Base-by-base conservation (phyloP, 1,284 basidiomycete genomes). In the Ganoderma meredithae region DNA sequence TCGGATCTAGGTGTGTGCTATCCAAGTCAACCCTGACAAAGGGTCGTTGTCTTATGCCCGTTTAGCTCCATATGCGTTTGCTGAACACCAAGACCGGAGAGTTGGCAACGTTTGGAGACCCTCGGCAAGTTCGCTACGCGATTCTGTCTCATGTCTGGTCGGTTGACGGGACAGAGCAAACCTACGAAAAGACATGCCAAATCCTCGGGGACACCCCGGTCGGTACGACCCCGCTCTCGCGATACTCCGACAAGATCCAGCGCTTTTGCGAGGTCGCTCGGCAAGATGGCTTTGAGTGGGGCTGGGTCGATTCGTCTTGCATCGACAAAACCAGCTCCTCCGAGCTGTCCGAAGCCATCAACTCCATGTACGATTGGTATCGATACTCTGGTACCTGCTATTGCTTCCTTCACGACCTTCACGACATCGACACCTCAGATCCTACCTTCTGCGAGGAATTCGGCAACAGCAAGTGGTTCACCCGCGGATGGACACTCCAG, bases 241-340 rank as follows among this genome's bases (percentile, higher is more conserved):
- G 55, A 22, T 58, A 58, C 33, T 58, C 55, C 19, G 33, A 39
- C 2, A 66, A 66, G 41, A 55, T 66, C 36, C 27, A 31, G 40
- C 49, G 43, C 6, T 66, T 62, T 41, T 62, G 65, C 60, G 52
- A 66, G 52, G 25, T 59, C 27, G 65, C 65, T 22, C 40, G 12
- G 39, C 17, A 62, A 15, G 60, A 66, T 27, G 60, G 53, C 9
- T 66, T 66, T 31, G 53, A 62, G 12, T 55, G 53, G 25, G 60
- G 25, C n/a, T 66, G 65, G 65, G 53, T 39, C n/a, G 60, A 58
- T 27, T 61, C 59, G 6, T 27, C n/a, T 22, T 67, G 62, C 60
- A 61, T 68, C 8, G 65, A 59, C 31, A 62, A 64, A 22, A 65
- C 31, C 25, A 74, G 44, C 41, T 68, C 68, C 33, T 69, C 47